A percentile compares a stretch with the other conserved stretches of the same genome.
Evolutionary conservation across 2,329 filamentous ascomycete genomes (phyloP).

Genomic region (Microascus cirrosus): DNA sequence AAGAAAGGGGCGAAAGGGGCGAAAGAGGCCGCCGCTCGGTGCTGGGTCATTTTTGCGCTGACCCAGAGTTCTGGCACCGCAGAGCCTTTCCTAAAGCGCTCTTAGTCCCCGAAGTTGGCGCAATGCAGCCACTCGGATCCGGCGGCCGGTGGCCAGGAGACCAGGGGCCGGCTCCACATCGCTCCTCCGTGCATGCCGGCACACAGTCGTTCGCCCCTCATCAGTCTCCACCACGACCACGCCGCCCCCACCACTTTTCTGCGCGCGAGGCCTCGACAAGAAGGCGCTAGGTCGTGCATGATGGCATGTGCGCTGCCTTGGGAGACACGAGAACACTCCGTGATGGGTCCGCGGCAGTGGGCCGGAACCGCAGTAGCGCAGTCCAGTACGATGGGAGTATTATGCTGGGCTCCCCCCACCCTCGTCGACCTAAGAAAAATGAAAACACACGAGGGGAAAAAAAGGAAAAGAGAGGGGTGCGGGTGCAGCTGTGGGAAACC

Average conservation of each 20-base stretch:
- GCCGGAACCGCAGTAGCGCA: too few relatives aligned
- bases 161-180: neutral
- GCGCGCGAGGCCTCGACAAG: neutral
- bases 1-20: too few relatives aligned
- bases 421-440: neutral
- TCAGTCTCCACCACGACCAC: neutral
- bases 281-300: neutral
- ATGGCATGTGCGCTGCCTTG: neutral
- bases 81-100: neutral
- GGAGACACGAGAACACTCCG: neutral
- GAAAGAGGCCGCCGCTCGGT: neutral
- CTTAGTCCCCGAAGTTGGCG: neutral
- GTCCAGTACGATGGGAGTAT: neutral
- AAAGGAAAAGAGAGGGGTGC: neutral
- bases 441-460: neutral
- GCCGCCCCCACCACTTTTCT: neutral
- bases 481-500: neutral
- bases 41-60: neutral
- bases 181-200: neutral
- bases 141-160: neutral
- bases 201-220: neutral
- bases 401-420: neutral
- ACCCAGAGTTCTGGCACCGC: neutral
- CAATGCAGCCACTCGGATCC: neutral
- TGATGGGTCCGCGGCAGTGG: too few relatives aligned